These are phyloP conservation scores for Physaria fendleri DNA, from an alignment of 345 rosid species.

Conservation along the genomic window DNA sequence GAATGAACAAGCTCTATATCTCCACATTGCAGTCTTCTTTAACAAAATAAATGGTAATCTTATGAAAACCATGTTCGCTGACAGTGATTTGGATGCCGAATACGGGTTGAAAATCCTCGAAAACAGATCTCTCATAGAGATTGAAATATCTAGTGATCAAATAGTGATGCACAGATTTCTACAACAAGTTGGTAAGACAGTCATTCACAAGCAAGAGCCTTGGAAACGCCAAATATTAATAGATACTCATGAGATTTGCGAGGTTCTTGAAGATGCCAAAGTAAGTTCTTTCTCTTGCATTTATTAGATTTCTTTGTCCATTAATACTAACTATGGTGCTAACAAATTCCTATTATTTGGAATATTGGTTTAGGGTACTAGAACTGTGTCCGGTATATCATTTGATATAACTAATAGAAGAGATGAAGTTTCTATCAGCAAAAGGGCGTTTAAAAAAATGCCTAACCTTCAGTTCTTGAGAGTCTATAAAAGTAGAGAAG, in stretches of 20 bases:
- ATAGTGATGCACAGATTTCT: conserved; percentile 30
- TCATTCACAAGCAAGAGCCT: conserved; percentile 7
- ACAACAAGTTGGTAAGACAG: conserved; percentile 21
- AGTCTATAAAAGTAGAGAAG: neutral
- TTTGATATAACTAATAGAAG: neutral
- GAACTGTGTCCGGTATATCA: conserved; percentile 10
- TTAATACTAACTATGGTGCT: neutral
- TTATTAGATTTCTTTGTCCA: neutral
- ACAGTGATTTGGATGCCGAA: neutral
- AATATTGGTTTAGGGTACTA: conserved; percentile 12
- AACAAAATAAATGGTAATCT: neutral
- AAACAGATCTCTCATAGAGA: conserved; percentile 18
- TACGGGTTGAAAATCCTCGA: neutral
- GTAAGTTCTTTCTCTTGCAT: neutral
- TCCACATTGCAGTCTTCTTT: conserved; percentile 32
- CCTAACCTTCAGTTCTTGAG: conserved; percentile 16
- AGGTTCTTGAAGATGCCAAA: conserved; percentile 2
- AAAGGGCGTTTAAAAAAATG: conserved; percentile 8
- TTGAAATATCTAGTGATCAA: neutral
- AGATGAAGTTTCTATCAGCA: neutral
- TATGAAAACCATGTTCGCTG: neutral
- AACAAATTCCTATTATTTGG: neutral
- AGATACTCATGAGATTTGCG: conserved; percentile 1
- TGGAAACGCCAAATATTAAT: conserved; percentile 13
- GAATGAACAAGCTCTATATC: conserved; percentile 14